Conservation (phyloP, 2,329 filamentous ascomycete species). For the Xylaria sp. region DNA sequence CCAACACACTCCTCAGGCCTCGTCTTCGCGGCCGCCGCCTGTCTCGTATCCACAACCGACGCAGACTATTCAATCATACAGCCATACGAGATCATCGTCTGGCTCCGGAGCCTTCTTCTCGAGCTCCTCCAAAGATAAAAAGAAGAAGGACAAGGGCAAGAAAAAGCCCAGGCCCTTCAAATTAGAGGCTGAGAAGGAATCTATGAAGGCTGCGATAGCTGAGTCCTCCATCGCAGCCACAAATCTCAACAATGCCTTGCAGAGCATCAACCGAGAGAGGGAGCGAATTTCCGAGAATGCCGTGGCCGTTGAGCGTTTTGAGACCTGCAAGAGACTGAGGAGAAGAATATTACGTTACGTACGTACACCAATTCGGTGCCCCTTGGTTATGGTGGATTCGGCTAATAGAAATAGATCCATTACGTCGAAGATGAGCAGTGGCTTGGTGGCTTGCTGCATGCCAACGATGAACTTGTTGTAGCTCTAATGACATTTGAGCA, state of each 20-base stretch:
- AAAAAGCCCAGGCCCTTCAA: constrained; percentile 76
- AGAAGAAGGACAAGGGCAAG: constrained; percentile 56
- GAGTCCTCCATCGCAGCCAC: constrained; percentile 91
- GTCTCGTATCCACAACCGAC: constrained; percentile 43
- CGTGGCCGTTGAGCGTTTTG: constrained; percentile 79
- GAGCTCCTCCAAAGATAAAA: constrained; percentile 60
- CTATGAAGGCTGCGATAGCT: constrained; percentile 88
- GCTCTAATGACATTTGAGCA: constrained; percentile 95
- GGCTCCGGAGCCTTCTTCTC: constrained; percentile 54
- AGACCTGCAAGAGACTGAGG: constrained; percentile 85
- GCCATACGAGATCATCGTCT: constrained; percentile 50
- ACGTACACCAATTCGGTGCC: constrained; percentile 44
- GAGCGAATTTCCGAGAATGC: constrained; percentile 88
- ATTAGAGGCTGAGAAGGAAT: constrained; percentile 85
- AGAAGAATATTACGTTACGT: constrained; percentile 87
- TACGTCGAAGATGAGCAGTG: constrained; percentile 90
- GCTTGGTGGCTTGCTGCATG: constrained; percentile 88
- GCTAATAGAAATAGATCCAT: constrained; percentile 71
- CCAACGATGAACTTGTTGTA: constrained; percentile 94
- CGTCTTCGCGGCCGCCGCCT: constrained; percentile 47
- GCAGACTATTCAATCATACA: constrained; percentile 53
- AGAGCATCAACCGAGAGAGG: constrained; percentile 88
- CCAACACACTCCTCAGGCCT: constrained; percentile 37
- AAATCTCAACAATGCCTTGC: constrained; percentile 86
- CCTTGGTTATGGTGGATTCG: neutral